Evolutionary conservation across 1,284 basidiomycete species (phyloP).

Genomic region (Rhodotorula sp.): DNA sequence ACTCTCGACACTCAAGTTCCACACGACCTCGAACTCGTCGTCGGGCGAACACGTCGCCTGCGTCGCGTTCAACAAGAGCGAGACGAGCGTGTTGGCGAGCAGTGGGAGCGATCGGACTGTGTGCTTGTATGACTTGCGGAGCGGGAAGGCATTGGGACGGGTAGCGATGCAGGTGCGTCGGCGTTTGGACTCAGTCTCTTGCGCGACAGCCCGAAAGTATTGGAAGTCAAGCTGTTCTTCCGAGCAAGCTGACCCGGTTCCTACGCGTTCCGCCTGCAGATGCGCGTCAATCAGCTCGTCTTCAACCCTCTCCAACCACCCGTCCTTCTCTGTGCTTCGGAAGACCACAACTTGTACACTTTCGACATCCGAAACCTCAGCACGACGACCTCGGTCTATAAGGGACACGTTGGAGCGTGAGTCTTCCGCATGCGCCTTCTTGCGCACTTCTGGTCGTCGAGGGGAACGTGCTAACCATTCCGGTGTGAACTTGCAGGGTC

Average conservation of each 20-base stretch:
- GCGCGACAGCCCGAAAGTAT: background rate
- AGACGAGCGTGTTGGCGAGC: conserved; percentile 87
- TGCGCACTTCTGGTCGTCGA: background rate
- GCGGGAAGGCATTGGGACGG: conserved; percentile 87
- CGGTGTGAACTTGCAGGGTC: conserved; percentile 18
- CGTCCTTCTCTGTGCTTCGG: conserved; percentile 83
- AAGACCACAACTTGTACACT: conserved; percentile 98
- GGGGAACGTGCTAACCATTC: background rate
- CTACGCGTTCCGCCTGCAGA: conserved; percentile 12
- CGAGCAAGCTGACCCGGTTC: background rate
- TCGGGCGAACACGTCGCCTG: conserved; percentile 78
- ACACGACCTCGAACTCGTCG: conserved; percentile 67
- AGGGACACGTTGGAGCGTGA: conserved; percentile 85
- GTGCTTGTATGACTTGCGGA: conserved; percentile 92
- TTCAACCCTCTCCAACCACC: conserved; percentile 98
- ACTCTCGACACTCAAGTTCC: conserved; percentile 62
- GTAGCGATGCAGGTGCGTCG: conserved; percentile 77
- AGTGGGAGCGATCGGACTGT: conserved; percentile 93
- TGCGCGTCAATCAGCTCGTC: conserved; percentile 71
- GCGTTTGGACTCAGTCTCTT: background rate
- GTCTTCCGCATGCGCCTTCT: conserved; percentile 46
- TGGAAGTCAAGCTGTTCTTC: background rate
- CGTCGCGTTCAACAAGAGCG: conserved; percentile 89
- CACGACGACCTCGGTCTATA: conserved; percentile 89
- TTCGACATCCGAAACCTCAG: conserved; percentile 89